phyloP scores from a whole-genome alignment of 768 basidiomycete genomes.

The Suillus paluster region DNA sequence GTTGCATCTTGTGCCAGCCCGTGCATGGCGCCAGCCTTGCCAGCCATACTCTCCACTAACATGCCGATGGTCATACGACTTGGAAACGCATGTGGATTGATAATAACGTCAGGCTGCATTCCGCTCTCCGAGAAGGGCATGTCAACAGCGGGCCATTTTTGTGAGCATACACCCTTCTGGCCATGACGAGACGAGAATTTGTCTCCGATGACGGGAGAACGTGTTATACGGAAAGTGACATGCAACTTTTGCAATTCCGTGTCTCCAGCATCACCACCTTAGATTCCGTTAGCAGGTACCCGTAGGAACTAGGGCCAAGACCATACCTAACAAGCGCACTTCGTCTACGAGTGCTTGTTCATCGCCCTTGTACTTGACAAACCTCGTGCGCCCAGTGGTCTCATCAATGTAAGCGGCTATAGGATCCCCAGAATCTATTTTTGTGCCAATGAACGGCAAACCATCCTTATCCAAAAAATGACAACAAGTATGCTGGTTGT shows the following conservation, averaged over 20 bases:
- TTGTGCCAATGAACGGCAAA: conserved; percentile 76
- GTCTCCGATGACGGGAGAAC: conserved; percentile 97
- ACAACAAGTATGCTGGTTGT: conserved; percentile 45
- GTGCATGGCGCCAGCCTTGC: conserved; percentile 99
- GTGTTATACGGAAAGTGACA: conserved; percentile 89
- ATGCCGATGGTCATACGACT: conserved; percentile 99
- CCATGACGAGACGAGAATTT: conserved; percentile 99
- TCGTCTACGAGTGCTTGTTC: conserved; percentile 89
- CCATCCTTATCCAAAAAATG: conserved; percentile 81
- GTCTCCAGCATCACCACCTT: conserved; percentile 88
- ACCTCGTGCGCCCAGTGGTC: conserved; percentile 76
- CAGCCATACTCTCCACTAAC: conserved; percentile 99
- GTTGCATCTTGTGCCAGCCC: conserved; percentile 98
- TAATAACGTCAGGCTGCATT: conserved; percentile 98
- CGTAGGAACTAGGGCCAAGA: not conserved
- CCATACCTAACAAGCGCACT: conserved; percentile 85
- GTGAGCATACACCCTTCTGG: conserved; percentile 99
- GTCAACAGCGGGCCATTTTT: conserved; percentile 97
- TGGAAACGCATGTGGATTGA: conserved; percentile 99
- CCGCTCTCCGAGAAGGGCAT: conserved; percentile 99
- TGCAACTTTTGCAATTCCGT: conserved; percentile 91
- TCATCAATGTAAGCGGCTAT: conserved; percentile 90
- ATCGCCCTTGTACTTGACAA: conserved; percentile 96
- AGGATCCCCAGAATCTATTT: conserved; percentile 73
- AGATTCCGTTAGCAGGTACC: conserved; percentile 2